Evolutionary conservation across 2,329 filamentous ascomycete species (phyloP).

Genomic region (Ophiostoma sp.): DNA sequence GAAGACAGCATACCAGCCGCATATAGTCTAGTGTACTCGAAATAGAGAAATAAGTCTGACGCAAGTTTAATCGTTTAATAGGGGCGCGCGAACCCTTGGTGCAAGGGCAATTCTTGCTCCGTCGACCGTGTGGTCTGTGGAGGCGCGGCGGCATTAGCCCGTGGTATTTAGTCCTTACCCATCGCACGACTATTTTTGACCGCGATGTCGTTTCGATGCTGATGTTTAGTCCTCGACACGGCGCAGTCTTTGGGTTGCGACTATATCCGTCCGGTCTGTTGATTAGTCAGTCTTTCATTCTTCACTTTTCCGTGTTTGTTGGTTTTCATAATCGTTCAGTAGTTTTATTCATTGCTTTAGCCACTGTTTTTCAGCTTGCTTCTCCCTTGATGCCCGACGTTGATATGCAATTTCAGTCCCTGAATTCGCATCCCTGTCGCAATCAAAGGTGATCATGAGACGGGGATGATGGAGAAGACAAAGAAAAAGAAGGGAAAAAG

Average conservation of each 20-base stretch:
- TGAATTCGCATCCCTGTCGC: slow-evolving; percentile 3
- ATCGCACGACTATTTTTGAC: slow-evolving; percentile 11
- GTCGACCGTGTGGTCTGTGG: not conserved
- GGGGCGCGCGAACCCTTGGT: slow-evolving; percentile 10
- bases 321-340: too few relatives aligned
- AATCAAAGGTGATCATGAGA: not conserved
- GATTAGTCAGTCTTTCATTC: too few relatives aligned
- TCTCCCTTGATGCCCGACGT: not conserved
- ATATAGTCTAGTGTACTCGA: not conserved
- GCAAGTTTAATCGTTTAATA: not conserved
- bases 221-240: not conserved
- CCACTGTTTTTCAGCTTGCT: not conserved
- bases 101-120: slow-evolving; percentile 10
- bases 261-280: too few relatives aligned
- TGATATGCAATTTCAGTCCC: not conserved
- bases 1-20: not conserved
- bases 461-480: not conserved
- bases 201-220: not conserved
- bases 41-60: not conserved
- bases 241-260: too few relatives aligned
- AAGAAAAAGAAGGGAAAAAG: not conserved
- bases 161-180: not conserved
- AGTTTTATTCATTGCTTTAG: too few relatives aligned
- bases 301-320: too few relatives aligned
- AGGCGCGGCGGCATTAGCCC: not conserved